A percentile compares a stretch with the other conserved stretches of the same genome.
Evolutionary conservation across 2,329 filamentous ascomycete species (phyloP).

Genomic region (Xylariaceae sp.): DNA sequence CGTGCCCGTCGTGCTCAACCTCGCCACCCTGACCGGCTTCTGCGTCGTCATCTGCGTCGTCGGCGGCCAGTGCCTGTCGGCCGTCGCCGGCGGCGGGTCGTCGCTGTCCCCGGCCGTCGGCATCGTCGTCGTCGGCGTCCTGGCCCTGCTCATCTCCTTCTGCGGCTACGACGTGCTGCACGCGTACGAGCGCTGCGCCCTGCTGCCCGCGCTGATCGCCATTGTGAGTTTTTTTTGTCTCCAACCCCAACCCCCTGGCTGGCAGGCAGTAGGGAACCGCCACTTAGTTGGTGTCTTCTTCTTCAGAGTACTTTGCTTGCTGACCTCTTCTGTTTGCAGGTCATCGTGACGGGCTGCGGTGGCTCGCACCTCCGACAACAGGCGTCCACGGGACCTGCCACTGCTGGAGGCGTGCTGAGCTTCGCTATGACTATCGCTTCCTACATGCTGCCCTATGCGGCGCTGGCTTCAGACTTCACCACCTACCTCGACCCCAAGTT

Average conservation of each 20-base stretch:
- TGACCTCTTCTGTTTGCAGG: slow-evolving; percentile 6
- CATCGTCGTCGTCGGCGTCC: slow-evolving; percentile 52
- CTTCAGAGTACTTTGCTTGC: slow-evolving; percentile 4
- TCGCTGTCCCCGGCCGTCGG: slow-evolving; percentile 45
- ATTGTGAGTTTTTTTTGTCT: too few relatives aligned
- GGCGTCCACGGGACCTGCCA: slow-evolving; percentile 31
- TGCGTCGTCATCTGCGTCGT: slow-evolving; percentile 54
- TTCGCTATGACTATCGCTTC: slow-evolving; percentile 56
- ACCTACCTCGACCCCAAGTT: slow-evolving; percentile 53
- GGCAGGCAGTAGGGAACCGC: slow-evolving; percentile 6
- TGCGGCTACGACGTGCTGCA: slow-evolving; percentile 52
- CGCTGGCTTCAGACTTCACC: slow-evolving; percentile 51
- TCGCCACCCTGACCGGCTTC: slow-evolving; percentile 57
- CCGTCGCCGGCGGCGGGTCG: slow-evolving; percentile 41
- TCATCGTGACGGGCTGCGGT: slow-evolving; percentile 41
- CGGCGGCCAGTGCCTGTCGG: slow-evolving; percentile 51
- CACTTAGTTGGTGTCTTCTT: background rate
- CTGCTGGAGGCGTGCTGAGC: slow-evolving; percentile 40
- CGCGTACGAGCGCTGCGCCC: slow-evolving; percentile 50
- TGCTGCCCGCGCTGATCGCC: slow-evolving; percentile 46
- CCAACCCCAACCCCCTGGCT: slow-evolving; percentile 28
- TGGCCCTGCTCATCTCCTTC: slow-evolving; percentile 54
- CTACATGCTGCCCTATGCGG: slow-evolving; percentile 56
- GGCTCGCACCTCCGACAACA: slow-evolving; percentile 43
- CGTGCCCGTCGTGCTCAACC: slow-evolving; percentile 53